Base-by-base conservation (phyloP, 305 asterid genomes). In the Nicotiana rustica region DNA sequence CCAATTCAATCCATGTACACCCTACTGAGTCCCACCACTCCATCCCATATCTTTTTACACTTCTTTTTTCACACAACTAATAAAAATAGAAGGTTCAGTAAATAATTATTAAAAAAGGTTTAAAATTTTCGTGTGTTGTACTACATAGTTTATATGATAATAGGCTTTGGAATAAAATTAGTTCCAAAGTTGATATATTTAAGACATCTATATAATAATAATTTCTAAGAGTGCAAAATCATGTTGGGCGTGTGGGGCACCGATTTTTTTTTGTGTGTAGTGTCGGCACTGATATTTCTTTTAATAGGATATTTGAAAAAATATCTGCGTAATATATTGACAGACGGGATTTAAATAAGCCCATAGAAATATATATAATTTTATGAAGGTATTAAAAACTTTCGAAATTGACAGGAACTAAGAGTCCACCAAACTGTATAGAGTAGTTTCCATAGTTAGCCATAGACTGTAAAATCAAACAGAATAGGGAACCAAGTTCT, bases 241-340 rank as follows among this genome's bases (percentile, higher is more conserved):
- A 41, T 41, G 47, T 25, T 41, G 47, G 47, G 47, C 7, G 10
- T 41, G 47, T 41, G 47, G 47, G 47, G 2, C 47, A 7, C 10
- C 10, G 10, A 41, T 6, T 4, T 36, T 36, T 36, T 4, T 41
- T 0, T 69, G 13, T 36, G 79, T 47, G 29, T 25, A 25, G 29
- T 25, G 65, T 75, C 79, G 79, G 79, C 65, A 75, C 47, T 13
- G 6, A 14, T 75, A 49, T 59, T 75, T 52, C 2, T 14, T 25
- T 25, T 3, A 49, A 14, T 52, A 52, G 4, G 65, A 52, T 75
- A 7, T 75, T 29, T 75, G 9, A 75, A 25, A 41, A 3, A 52
- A 47, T 21, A 73, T 49, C 49, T 75, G 9, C 9, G 25, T 1
- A 14, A 71, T 19, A 38, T 38, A 1, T 70, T 70, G 78, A 71